phyloP scores from a whole-genome alignment of 306 rosid species.

The Mimosa pudica region DNA sequence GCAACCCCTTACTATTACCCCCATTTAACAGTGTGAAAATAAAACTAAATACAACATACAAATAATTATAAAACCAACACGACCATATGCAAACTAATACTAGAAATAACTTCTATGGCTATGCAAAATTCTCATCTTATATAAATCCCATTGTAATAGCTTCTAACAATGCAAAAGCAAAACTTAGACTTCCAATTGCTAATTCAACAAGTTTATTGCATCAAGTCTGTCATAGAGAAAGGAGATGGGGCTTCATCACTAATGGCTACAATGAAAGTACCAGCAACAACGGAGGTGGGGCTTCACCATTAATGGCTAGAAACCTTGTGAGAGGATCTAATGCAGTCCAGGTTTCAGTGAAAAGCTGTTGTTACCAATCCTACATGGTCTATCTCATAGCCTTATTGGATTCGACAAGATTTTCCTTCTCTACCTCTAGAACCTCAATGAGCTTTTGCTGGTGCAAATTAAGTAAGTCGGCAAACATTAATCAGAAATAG shows the following conservation, averaged over 20 bases:
- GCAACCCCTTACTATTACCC: too few relatives aligned
- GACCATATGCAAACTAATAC: too few relatives aligned
- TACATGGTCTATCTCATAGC: constrained; percentile 62
- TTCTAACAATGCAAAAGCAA: constrained; percentile 1
- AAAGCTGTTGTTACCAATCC: constrained; percentile 86
- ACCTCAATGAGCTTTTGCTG: too few relatives aligned
- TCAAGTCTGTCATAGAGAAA: not conserved
- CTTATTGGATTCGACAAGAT: constrained; percentile 66
- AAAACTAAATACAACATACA: not conserved
- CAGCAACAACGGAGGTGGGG: constrained; percentile 36
- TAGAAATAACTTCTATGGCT: not conserved
- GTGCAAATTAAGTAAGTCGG: too few relatives aligned
- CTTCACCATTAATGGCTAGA: constrained; percentile 74
- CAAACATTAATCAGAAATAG: not conserved
- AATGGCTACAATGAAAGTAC: constrained; percentile 47
- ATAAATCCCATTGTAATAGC: constrained; percentile 4
- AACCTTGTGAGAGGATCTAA: constrained; percentile 61
- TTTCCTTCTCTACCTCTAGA: constrained; percentile 63
- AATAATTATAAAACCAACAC: not conserved
- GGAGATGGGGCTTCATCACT: constrained; percentile 59
- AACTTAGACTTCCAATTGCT: not conserved
- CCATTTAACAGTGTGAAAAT: too few relatives aligned
- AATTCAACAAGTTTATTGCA: not conserved
- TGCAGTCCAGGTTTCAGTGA: constrained; percentile 52
- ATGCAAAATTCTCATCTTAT: not conserved